Base-by-base conservation (phyloP, 2,329 filamentous ascomycete species). In the Chrysoporthe austroafricana region DNA sequence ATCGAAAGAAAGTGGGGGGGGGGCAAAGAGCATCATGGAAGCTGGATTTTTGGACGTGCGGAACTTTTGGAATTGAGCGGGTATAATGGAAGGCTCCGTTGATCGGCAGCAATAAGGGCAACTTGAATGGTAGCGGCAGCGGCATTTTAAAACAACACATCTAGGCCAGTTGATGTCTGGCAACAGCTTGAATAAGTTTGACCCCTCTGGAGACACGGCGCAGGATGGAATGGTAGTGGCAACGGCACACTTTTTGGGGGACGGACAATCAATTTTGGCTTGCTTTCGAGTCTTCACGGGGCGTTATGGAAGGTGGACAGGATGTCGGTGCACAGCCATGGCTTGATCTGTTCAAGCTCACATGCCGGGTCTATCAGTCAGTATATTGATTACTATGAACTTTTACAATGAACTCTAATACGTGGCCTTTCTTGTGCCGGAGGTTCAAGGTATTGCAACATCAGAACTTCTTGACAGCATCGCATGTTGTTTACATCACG, bases 261-360 rank as follows among this genome's bases (percentile, higher is more conserved):
- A 54, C 14, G 50, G 50, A 54, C 26, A 54, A 13, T 14, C 21
- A 32, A 36, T 2, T 58, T 58, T 13, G 56, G n/a, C 16, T 42
- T 58, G 16, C 34, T 36, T n/a, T 42, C 13, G 11, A 21, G 50
- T 54, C 26, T 34, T 32, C 16, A 9, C 32, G 11, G 50, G 50
- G 50, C 50, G 26, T 54, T 26, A 13, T 32, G 26, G 50, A 54
- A 34, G 32, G 50, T 21, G 50, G 50, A 54, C 50, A 13, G 32
- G 50, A 21, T 54, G 13, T 54, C 21, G 50, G 50, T 13, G 50
- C 26, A 54, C 60, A 62, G 39, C 36, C 43, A 62, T 34, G 32
- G 44, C n/a, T 34, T 18, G 42, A 16, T 34, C n/a, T 44, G 11
- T 32, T 36, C 60, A 48, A 32, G 60, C 32, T 34, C 18, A 9